These are phyloP conservation scores for Emiliania huxleyi DNA, from an alignment of 78 protist genomes.

Conservation along the genomic window DNA sequence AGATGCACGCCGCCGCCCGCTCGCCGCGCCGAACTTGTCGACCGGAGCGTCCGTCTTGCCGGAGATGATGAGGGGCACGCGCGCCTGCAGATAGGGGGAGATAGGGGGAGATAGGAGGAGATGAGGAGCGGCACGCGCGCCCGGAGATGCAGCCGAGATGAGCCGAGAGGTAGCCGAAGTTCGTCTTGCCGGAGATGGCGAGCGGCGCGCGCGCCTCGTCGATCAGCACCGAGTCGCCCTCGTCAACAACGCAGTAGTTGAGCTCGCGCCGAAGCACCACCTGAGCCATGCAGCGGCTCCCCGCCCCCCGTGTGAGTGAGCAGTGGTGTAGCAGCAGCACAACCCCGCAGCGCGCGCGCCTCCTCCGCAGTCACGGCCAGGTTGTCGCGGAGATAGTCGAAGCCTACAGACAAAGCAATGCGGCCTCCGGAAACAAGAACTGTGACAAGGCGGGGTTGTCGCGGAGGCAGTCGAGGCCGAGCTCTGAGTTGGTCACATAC, in stretches of 20 bases:
- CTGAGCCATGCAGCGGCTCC: too few species aligned
- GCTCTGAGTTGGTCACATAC: constrained; percentile 41
- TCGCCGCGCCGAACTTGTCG: constrained; percentile 17
- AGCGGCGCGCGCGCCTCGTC: constrained; percentile 59
- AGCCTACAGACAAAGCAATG: too few species aligned
- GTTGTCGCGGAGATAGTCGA: constrained; percentile 57
- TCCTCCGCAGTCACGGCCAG: too few species aligned
- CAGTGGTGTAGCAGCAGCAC: background rate
- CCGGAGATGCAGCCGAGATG: too few species aligned
- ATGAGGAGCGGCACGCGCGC: too few species aligned
- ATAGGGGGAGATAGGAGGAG: too few species aligned
- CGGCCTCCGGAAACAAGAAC: too few species aligned
- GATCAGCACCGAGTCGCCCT: constrained; percentile 54
- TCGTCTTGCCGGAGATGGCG: constrained; percentile 36
- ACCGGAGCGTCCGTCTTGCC: constrained; percentile 1
- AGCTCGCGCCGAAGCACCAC: background rate
- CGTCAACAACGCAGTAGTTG: constrained; percentile 55
- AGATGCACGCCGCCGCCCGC: too few species aligned
- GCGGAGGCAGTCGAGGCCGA: constrained; percentile 58
- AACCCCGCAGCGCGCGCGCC: background rate
- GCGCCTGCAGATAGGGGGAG: too few species aligned
- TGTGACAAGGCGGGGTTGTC: constrained; percentile 59
- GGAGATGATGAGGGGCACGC: constrained; percentile 53
- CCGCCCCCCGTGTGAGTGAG: too few species aligned
- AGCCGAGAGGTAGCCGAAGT: too few species aligned